phyloP scores from a whole-genome alignment of 495 filamentous ascomycete species.

The Ramalina peruviana region DNA sequence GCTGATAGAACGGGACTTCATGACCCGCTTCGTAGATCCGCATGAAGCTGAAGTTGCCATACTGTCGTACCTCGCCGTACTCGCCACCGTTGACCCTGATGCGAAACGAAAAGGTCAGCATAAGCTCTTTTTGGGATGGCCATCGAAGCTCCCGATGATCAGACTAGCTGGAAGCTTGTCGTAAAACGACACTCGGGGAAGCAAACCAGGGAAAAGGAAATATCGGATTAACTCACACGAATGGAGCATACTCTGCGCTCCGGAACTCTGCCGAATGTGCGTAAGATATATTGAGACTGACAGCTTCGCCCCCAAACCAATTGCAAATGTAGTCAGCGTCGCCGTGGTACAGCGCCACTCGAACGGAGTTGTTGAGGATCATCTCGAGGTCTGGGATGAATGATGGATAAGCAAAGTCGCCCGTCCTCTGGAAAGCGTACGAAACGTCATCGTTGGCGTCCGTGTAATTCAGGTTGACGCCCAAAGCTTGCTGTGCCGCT shows the following conservation, averaged over 20 bases:
- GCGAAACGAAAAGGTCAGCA: no score
- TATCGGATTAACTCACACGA: slow-evolving; percentile 5
- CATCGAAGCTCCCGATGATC: no score
- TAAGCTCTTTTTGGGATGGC: no score
- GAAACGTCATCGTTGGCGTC: slow-evolving; percentile 25
- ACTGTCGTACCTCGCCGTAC: slow-evolving; percentile 29
- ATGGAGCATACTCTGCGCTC: slow-evolving; percentile 38
- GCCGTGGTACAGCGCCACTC: slow-evolving; percentile 32
- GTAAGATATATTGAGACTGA: slow-evolving; percentile 40
- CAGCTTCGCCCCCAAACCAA: slow-evolving; percentile 45
- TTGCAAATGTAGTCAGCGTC: slow-evolving; percentile 31
- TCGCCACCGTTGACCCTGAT: slow-evolving; percentile 21
- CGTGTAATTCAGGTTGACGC: slow-evolving; percentile 37
- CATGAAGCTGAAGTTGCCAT: slow-evolving; percentile 30
- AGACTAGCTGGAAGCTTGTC: no score
- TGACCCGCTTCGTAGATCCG: slow-evolving; percentile 30
- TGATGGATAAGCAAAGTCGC: slow-evolving; percentile 34
- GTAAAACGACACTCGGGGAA: no score
- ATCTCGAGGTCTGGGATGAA: slow-evolving; percentile 31
- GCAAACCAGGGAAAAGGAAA: no score
- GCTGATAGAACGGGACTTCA: slow-evolving; percentile 25
- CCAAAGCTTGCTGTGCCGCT: slow-evolving; percentile 31
- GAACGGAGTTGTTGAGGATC: slow-evolving; percentile 29
- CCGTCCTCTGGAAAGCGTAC: slow-evolving; percentile 31
- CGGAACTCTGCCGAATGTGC: slow-evolving; percentile 30